These are phyloP conservation scores for Lumnitzera littorea DNA, from an alignment of 345 rosid species.

Conservation along the genomic window DNA sequence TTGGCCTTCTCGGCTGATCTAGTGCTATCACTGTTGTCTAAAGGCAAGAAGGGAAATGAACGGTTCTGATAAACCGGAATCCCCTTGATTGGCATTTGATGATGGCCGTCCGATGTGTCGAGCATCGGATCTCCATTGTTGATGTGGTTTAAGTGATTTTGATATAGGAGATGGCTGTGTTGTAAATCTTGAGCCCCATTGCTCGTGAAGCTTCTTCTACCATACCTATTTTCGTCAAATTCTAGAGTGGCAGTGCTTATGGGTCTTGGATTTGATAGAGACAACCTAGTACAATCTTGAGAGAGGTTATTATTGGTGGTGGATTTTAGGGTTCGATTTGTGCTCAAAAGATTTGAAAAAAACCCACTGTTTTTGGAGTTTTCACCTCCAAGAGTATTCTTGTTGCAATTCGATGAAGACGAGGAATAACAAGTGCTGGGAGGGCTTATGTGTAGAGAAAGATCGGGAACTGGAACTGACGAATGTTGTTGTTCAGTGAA, in stretches of 20 bases:
- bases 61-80: conserved; percentile 78
- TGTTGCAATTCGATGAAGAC: conserved; percentile 14
- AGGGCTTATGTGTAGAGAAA: conserved; percentile 64
- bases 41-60: conserved; percentile 40
- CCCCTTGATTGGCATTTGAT: conserved; percentile 62
- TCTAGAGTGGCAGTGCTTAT: background rate
- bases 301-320: conserved; percentile 9
- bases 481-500: conserved; percentile 35
- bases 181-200: conserved; percentile 6
- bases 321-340: conserved; percentile 13
- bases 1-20: conserved; percentile 19
- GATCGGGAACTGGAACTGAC: conserved; percentile 53
- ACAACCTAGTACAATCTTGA: conserved; percentile 31
- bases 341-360: conserved; percentile 1
- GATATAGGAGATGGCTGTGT: conserved; percentile 10
- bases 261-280: conserved; percentile 30
- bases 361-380: conserved; percentile 5
- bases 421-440: conserved; percentile 24
- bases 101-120: conserved; percentile 26
- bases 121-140: conserved; percentile 23
- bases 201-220: too few species aligned
- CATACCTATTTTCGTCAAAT: too few species aligned
- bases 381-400: background rate
- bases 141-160: conserved; percentile 11
- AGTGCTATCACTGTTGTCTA: conserved; percentile 7